phyloP scores from a whole-genome alignment of 129 eudicot species.

The Tanacetum coccineum region DNA sequence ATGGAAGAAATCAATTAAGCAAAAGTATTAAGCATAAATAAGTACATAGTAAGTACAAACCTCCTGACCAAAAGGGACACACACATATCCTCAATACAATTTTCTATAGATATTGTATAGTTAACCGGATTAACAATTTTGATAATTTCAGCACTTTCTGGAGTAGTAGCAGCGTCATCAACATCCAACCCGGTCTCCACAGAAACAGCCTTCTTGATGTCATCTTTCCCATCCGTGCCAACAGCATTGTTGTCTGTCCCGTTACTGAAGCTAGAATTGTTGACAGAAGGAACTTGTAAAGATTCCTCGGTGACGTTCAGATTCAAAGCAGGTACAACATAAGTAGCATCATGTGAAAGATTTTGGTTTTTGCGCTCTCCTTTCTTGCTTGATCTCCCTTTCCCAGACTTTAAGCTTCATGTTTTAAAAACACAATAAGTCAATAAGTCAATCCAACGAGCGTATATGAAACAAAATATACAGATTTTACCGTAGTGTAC shows the following conservation, averaged over 20 bases:
- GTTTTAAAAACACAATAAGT: too few species aligned
- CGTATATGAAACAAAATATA: too few species aligned
- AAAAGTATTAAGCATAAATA: too few species aligned
- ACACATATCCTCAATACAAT: constrained; percentile 46
- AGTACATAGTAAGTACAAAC: too few species aligned
- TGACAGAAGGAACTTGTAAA: constrained; percentile 19
- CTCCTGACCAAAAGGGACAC: too few species aligned
- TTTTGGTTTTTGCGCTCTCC: too few species aligned
- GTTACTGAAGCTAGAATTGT: constrained; percentile 9
- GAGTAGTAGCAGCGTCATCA: constrained; percentile 14
- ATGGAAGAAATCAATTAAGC: too few species aligned
- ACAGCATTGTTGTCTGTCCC: constrained; percentile 19
- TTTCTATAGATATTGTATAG: constrained; percentile 46
- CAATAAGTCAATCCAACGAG: too few species aligned
- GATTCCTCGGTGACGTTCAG: constrained; percentile 39
- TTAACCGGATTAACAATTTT: constrained; percentile 62
- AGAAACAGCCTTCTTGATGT: constrained; percentile 18
- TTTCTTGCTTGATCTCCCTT: too few species aligned
- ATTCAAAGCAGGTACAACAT: constrained; percentile 34
- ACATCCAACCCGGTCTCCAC: constrained; percentile 20
- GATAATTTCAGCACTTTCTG: constrained; percentile 34
- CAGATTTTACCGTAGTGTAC: too few species aligned
- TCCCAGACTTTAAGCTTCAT: too few species aligned
- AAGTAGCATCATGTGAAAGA: too few species aligned
- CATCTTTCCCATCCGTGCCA: constrained; percentile 25